A percentile compares a stretch with the other conserved stretches of the same genome.
phyloP scores from a whole-genome alignment of 108 stramenopile species.

The Cyclotella distinguenda region DNA sequence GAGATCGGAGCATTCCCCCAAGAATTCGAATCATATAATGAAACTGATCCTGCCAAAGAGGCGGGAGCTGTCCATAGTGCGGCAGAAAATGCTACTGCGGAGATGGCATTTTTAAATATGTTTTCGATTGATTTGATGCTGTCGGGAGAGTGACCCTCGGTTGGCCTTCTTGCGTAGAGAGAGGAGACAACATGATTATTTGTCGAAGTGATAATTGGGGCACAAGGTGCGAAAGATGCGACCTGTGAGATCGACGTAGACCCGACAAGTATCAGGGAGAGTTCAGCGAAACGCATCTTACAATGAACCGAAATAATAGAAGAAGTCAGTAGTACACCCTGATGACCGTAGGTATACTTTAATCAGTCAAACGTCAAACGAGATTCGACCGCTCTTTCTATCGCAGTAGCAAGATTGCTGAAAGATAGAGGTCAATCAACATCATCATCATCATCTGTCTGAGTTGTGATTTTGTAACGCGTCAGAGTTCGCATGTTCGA shows the following conservation, averaged over 20 bases:
- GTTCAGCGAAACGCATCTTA: conserved; percentile 21
- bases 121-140: conserved; percentile 6
- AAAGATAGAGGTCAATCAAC: no score
- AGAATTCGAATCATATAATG: conserved; percentile 3
- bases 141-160: neutral
- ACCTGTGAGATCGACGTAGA: neutral
- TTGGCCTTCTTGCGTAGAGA: neutral
- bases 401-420: no score
- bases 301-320: no score
- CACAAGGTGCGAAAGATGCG: conserved; percentile 10
- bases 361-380: no score
- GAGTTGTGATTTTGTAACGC: no score
- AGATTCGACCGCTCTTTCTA: no score
- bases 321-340: no score
- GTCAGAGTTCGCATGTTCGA: no score
- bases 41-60: conserved; percentile 21
- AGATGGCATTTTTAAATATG: conserved; percentile 31
- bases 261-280: conserved; percentile 8
- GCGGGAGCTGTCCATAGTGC: conserved; percentile 51
- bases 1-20: conserved; percentile 11
- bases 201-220: neutral
- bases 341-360: no score
- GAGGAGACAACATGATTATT: neutral
- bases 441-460: no score
- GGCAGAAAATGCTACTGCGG: conserved; percentile 30